These are phyloP conservation scores for Primulina tabacum DNA, from an alignment of 257 asterid genomes.

Conservation along the genomic window DNA sequence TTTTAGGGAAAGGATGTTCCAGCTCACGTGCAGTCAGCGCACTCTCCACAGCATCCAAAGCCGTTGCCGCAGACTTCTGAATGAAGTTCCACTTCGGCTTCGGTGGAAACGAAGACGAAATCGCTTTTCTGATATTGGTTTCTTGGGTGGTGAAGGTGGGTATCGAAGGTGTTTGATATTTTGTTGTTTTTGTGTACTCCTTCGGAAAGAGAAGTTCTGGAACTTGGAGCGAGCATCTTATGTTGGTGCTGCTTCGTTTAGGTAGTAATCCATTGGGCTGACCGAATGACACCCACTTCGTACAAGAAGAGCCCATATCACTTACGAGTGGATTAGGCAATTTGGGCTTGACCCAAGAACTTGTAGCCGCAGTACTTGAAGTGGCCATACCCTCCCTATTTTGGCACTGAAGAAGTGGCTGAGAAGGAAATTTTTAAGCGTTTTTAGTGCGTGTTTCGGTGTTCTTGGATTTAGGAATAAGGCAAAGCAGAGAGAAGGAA, in stretches of 20 bases:
- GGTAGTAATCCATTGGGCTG: conserved; percentile 22
- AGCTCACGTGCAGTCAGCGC: conserved; percentile 62
- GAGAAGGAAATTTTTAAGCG: neutral
- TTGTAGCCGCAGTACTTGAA: conserved; percentile 26
- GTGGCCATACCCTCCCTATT: conserved; percentile 55
- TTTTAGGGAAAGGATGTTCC: conserved; percentile 70
- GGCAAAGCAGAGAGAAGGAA: neutral
- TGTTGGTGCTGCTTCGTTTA: conserved; percentile 6
- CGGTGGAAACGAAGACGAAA: conserved; percentile 13
- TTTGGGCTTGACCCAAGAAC: conserved; percentile 47
- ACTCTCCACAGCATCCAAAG: conserved; percentile 69
- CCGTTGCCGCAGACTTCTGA: conserved; percentile 78
- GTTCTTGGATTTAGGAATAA: conserved; percentile 7
- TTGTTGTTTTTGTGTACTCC: conserved; percentile 27
- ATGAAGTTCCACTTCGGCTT: conserved; percentile 61
- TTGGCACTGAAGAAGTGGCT: conserved; percentile 10
- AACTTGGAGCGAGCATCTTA: conserved; percentile 51
- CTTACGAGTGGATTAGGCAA: conserved; percentile 10
- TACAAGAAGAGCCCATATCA: conserved; percentile 22
- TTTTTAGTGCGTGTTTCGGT: conserved; percentile 8
- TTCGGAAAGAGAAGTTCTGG: conserved; percentile 63
- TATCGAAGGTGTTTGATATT: conserved; percentile 28
- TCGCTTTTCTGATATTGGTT: neutral
- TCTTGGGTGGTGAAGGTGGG: conserved; percentile 16
- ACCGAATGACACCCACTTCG: conserved; percentile 19